Evolutionary conservation across 345 rosid genomes (phyloP), one percentile per base, ranked within the genome.

Genomic region (Adansonia digitata): DNA sequence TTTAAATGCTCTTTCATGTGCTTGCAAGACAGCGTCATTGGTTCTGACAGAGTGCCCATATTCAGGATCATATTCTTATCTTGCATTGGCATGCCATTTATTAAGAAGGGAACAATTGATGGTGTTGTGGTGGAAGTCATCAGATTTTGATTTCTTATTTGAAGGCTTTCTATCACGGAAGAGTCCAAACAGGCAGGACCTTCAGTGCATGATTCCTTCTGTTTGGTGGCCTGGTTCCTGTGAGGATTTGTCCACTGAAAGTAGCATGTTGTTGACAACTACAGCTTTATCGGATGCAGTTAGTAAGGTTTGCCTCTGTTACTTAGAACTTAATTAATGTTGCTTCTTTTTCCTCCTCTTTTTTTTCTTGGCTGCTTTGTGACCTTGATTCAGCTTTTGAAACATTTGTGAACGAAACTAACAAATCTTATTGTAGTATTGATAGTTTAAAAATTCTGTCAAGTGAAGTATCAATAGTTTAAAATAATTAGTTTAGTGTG

Each of bases 221-320:
- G 96, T 93, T 81, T 95, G 98, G 98, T 95, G 99, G 99, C 93
- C 98, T 85, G 93, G 99, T 66, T 91, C 97, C 71, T 86, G 81
- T 77, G 99, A 95, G 81, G 97, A 90, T 75, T 74, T 85, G 37
- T 90, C 93, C 64, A 69, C 78, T 70, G 98, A 91, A 86, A 84
- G 82, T 78, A 90, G 97, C 85, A 91, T 95, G 99, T 73, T 82
- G 65, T 81, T 95, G 82, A 84, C 96, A 9, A 83, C 93, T 46
- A 76, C 90, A 45, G 93, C 94, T 75, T 88, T 95, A 74, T 88
- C 91, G 14, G 97, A 91, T 52, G 86, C 96, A 77, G 80, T 89
- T 77, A 83, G 80, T 82, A 92, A 92, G 97, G 99, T 92, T 46
- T 60, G 26, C 52, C 2, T 69, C 51, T 29, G 5, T 67, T 34